Conservation (phyloP, 306 rosid genomes). For the Sechiopsis laciniata region DNA sequence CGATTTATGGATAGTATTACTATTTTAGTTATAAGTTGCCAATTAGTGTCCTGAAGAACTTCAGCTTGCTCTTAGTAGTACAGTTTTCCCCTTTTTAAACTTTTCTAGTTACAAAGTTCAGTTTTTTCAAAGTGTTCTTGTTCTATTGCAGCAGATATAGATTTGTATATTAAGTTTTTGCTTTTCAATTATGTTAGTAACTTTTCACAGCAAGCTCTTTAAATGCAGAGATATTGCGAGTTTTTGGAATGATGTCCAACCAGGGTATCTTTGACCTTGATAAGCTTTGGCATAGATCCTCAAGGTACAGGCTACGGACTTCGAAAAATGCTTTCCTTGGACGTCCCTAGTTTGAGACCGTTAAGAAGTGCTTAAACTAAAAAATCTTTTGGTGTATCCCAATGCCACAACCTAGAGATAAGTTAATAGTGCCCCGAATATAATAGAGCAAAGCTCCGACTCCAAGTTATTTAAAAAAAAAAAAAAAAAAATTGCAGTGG, state of each 20-base stretch:
- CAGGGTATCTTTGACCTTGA: conserved; percentile 96
- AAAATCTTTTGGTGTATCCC: no score
- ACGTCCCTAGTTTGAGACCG: no score
- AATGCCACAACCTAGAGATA: no score
- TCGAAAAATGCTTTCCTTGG: no score
- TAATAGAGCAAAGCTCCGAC: no score
- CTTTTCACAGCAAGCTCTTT: conserved; percentile 13
- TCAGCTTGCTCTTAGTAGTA: not conserved
- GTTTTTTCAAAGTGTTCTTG: not conserved
- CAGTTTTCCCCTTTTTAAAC: not conserved
- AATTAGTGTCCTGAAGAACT: not conserved
- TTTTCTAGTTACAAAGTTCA: not conserved
- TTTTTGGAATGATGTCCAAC: conserved; percentile 95
- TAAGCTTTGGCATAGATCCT: conserved; percentile 86
- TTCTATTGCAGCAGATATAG: not conserved
- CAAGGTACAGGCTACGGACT: no score
- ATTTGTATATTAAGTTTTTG: not conserved
- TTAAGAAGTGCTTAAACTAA: no score
- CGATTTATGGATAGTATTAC: no score
- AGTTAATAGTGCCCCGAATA: no score
- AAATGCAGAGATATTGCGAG: conserved; percentile 82
- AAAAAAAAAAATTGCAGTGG: no score
- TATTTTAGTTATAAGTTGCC: no score
- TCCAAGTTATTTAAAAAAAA: no score
- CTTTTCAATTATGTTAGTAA: not conserved